Evolutionary conservation across 331 rosid genomes (phyloP).

Genomic region (Saraca asoca): DNA sequence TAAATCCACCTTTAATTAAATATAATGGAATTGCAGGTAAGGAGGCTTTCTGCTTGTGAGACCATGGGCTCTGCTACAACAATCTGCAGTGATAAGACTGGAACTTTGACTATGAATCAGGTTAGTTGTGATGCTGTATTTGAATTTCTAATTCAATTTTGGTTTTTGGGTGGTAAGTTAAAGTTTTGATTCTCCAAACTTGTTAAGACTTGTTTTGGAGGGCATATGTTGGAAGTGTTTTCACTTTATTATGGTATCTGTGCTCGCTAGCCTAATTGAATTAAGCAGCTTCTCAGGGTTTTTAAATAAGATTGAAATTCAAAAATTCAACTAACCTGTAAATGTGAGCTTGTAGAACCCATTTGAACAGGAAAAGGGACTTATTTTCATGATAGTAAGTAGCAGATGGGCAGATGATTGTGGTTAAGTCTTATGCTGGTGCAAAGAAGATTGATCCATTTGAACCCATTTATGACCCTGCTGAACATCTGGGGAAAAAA

Average conservation of each 20-base stretch:
- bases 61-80: conserved; percentile 99
- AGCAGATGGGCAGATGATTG: too few relatives aligned
- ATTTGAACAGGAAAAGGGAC: too few relatives aligned
- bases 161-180: conserved; percentile 8
- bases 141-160: conserved; percentile 13
- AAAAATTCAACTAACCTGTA: too few relatives aligned
- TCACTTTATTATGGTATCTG: not conserved
- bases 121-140: conserved; percentile 44
- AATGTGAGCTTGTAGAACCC: too few relatives aligned
- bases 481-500: conserved; percentile 14
- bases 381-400: not conserved
- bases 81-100: conserved; percentile 98
- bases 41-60: conserved; percentile 99
- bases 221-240: conserved; percentile 17
- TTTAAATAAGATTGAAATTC: not conserved
- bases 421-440: too few relatives aligned
- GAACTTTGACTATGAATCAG: conserved; percentile 88
- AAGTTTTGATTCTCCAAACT: not conserved
- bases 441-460: too few relatives aligned
- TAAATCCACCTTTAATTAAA: conserved; percentile 4
- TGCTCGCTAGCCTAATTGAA: not conserved
- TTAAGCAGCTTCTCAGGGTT: not conserved
- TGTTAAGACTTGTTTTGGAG: conserved; percentile 1
- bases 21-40: conserved; percentile 59
- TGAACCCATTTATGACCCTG: conserved; percentile 6